These are phyloP conservation scores for Croton laevigatus DNA, from an alignment of 441 rosid genomes.

Conservation along the genomic window DNA sequence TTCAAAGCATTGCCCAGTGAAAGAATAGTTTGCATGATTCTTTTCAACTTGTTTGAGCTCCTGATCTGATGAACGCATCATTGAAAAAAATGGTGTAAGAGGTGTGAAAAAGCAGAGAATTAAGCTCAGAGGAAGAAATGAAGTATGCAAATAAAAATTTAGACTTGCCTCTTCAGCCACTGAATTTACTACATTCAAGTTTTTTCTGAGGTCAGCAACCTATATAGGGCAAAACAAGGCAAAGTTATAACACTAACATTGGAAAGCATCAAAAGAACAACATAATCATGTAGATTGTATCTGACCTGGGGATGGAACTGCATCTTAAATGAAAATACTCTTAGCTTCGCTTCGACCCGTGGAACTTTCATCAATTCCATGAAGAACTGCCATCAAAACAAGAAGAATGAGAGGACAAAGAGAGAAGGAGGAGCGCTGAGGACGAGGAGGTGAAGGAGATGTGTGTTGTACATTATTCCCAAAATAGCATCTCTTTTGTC, in stretches of 20 bases:
- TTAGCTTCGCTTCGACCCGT: slow-evolving; percentile 84
- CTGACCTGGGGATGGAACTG: slow-evolving; percentile 84
- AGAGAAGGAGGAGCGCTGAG: no score
- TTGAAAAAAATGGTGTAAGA: slow-evolving; percentile 21
- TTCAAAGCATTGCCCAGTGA: slow-evolving; percentile 91
- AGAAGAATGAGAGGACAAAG: slow-evolving; percentile 19
- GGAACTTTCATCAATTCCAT: slow-evolving; percentile 91
- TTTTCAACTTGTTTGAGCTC: slow-evolving; percentile 69
- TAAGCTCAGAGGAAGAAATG: slow-evolving; percentile 19
- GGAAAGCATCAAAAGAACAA: slow-evolving; percentile 26
- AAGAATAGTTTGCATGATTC: slow-evolving; percentile 90
- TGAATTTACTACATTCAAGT: slow-evolving; percentile 61
- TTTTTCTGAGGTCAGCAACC: slow-evolving; percentile 84
- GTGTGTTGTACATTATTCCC: neutral
- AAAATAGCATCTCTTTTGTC: neutral
- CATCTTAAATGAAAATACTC: slow-evolving; percentile 86
- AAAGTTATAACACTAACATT: slow-evolving; percentile 15
- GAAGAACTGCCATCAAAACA: slow-evolving; percentile 66
- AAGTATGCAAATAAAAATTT: slow-evolving; percentile 16
- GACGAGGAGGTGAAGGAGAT: neutral
- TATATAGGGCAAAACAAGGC: slow-evolving; percentile 28
- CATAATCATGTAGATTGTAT: slow-evolving; percentile 20
- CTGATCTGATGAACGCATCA: slow-evolving; percentile 52
- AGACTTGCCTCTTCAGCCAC: slow-evolving; percentile 84
- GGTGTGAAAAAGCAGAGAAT: slow-evolving; percentile 20